Evolutionary conservation across 306 rosid species (phyloP), one percentile per base, ranked within the genome.

Genomic region (Rubus parviflorus): DNA sequence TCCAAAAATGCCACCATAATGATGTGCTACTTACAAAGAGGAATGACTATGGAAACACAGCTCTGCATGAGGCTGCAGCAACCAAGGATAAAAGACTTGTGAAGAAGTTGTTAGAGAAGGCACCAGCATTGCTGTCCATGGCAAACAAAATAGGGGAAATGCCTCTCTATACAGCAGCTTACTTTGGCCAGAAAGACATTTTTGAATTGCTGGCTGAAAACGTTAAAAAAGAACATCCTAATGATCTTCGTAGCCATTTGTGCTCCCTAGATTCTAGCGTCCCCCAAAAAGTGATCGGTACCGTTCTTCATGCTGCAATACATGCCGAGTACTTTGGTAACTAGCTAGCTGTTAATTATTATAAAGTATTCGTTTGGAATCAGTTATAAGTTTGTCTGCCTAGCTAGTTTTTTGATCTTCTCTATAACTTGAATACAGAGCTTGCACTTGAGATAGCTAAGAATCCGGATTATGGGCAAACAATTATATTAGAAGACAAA

Each of bases 321-420:
- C 46, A 53, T 54, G 80, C 68, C 45, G 80, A 56, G 74, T 77
- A 41, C 37, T 77, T 53, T 68, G 80, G 80, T 77, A 10, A 49
- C 4, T 48, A 12, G 30, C 30, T 25, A 25, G 30, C 1, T 25
- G 1, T 25, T 25, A 25, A 25, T 25, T 25, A 25, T 25, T 25
- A 25, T 25, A 25, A 25, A 25, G 30, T 25, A 25, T 25, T 25
- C 30, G 30, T 25, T 25, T 25, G 30, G 30, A 25, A 25, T 25
- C 30, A 25, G 30, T 25, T 25, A 25, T 25, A 25, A 25, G 30
- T 25, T 25, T 25, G 30, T 25, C 30, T 25, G 30, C 30, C 17
- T 48, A 11, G 6, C 1, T 49, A 14, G 30, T 3, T 14, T 49
- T 2, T 14, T 48, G 53, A 48, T 48, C 53, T 12, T 48, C 0